Base-by-base conservation (phyloP, 1,284 basidiomycete species). In the Sporisorium iseilematis-ciliati region DNA sequence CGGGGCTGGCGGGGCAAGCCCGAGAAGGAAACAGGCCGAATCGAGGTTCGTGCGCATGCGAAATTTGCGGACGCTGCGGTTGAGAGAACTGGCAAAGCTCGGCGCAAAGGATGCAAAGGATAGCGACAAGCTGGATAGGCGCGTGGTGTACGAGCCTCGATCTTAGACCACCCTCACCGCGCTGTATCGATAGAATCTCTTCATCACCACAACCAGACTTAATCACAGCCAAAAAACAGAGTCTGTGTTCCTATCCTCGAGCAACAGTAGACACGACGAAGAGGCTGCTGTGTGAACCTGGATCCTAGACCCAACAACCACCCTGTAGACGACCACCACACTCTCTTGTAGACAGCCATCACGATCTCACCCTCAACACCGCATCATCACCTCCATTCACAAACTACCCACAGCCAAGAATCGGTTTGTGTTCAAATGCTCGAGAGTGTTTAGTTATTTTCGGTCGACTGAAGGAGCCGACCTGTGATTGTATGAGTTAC, bases 1-100 rank as follows among this genome's bases (percentile, higher is more conserved):
- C n/a, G n/a, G n/a, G n/a, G n/a, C n/a, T n/a, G n/a, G n/a, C n/a
- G n/a, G n/a, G n/a, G n/a, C n/a, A 26, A 40, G 10, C 1, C n/a
- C 33, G 2, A 35, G 65, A 14, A 53, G 67, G 10, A 69, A 73
- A 51, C 57, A 65, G 49, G 77, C 57, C 10, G 74, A 78, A 29
- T 56, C 62, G 0, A 38, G 65, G 1, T 82, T 80, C 65, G 48
- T 73, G 10, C 63, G 75, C 2, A 64, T 79, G 49, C 62, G 71
- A 4, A 77, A 79, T 46, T 41, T 48, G 0, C 59, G 70, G 1
- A 79, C 72, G 4, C 29, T 72, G 12, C 53, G 79, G 0, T 40
- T 83, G 33, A 53, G 82, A 12, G 75, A 79, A 43, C 52, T 83
- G 12, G 78, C 81, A 20, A 70, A 71, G 35, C 45, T 80, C 2